Evolutionary conservation across 2,329 filamentous ascomycete genomes (phyloP).

Genomic region (Seiridium cupressi): DNA sequence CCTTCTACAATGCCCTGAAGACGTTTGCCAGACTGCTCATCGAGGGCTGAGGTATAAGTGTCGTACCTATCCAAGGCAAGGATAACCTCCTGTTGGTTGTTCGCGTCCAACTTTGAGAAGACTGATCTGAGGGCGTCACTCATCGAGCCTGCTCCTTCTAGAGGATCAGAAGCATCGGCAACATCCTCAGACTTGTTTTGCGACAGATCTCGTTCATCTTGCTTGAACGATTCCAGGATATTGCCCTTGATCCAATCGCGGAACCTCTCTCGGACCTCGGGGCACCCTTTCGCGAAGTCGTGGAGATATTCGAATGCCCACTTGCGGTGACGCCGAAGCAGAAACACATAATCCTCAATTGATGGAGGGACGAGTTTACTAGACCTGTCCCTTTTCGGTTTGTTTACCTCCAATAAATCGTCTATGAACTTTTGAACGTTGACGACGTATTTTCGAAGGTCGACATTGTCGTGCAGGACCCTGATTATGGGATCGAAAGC

Average conservation of each 20-base stretch:
- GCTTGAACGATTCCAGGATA: conserved; percentile 50
- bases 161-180: not conserved
- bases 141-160: conserved; percentile 29
- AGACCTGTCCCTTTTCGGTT: conserved; percentile 35
- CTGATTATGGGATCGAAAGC: conserved; percentile 76
- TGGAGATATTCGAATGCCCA: conserved; percentile 70
- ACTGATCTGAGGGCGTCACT: conserved; percentile 37
- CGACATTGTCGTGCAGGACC: conserved; percentile 66
- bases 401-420: conserved; percentile 64
- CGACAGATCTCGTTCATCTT: not conserved
- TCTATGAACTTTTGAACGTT: conserved; percentile 67
- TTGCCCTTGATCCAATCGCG: conserved; percentile 58
- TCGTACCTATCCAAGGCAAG: conserved; percentile 58
- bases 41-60: conserved; percentile 56
- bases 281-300: conserved; percentile 65
- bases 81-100: conserved; percentile 44
- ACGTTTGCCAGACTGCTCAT: conserved; percentile 49
- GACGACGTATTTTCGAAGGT: conserved; percentile 66
- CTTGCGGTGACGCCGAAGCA: conserved; percentile 63
- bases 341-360: conserved; percentile 69
- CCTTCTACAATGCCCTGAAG: conserved; percentile 55
- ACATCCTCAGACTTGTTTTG: not conserved
- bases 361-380: conserved; percentile 45
- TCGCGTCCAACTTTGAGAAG: conserved; percentile 43
- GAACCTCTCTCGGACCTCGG: conserved; percentile 62